phyloP scores from a whole-genome alignment of 2,329 filamentous ascomycete genomes.

The Diaporthe caulivora region DNA sequence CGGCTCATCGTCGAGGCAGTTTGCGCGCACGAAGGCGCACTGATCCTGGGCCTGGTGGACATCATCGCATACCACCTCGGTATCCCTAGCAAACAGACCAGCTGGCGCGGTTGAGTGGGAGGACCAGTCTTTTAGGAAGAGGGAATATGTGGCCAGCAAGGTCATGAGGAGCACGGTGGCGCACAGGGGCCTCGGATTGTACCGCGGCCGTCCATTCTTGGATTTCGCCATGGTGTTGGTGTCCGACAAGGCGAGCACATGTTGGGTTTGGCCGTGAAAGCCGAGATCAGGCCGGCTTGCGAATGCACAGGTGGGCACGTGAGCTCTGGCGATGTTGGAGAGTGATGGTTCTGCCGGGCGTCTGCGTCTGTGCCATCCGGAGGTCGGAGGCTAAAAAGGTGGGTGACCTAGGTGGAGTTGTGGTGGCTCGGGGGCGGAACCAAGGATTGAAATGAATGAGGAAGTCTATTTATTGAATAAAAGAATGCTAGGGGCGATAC shows the following conservation, averaged over 20 bases:
- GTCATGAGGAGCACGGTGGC: slow-evolving; percentile 60
- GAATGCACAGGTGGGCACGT: slow-evolving; percentile 16
- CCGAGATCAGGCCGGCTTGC: not conserved
- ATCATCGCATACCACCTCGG: slow-evolving; percentile 74
- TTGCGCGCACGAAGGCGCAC: slow-evolving; percentile 85
- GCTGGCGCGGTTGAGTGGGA: slow-evolving; percentile 7
- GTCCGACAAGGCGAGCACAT: slow-evolving; percentile 28
- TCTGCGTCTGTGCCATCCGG: not conserved
- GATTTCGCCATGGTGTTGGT: slow-evolving; percentile 45
- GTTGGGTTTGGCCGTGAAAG: slow-evolving; percentile 21
- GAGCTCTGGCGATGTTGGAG: not conserved
- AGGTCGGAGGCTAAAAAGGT: not conserved
- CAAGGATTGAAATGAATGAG: slow-evolving; percentile 5
- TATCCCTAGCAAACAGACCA: slow-evolving; percentile 42
- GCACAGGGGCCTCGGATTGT: slow-evolving; percentile 63
- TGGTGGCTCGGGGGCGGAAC: not conserved
- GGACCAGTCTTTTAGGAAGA: slow-evolving; percentile 47
- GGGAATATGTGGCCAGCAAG: slow-evolving; percentile 59
- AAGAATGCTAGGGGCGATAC: not conserved
- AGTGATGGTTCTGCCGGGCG: not conserved
- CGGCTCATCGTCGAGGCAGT: slow-evolving; percentile 91
- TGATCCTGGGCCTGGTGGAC: slow-evolving; percentile 84
- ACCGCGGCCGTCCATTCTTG: slow-evolving; percentile 50
- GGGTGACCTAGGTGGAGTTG: slow-evolving; percentile 3
- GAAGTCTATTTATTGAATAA: not conserved